phyloP scores from a whole-genome alignment of 441 rosid species.

The Eutrema salsugineum region DNA sequence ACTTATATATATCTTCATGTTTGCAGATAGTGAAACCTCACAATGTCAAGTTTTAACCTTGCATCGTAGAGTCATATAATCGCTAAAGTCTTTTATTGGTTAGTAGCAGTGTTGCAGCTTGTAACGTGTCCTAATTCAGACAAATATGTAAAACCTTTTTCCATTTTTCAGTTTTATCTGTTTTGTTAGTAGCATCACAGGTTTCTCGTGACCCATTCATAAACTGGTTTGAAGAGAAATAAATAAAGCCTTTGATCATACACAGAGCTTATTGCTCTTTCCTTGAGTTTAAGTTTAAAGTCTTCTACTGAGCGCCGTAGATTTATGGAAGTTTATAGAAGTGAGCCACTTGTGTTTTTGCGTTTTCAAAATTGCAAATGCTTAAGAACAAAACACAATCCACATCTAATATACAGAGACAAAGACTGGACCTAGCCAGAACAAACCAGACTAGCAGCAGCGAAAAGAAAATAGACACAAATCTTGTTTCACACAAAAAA shows the following conservation, averaged over 20 bases:
- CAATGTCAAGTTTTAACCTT: not conserved
- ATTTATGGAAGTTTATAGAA: no score
- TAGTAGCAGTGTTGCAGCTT: constrained; percentile 18
- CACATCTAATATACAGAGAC: constrained; percentile 15
- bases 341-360: not conserved
- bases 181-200: no score
- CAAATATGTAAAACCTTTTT: no score
- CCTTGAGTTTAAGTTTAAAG: no score
- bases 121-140: constrained; percentile 9
- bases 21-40: no score
- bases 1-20: no score
- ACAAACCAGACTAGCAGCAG: not conserved
- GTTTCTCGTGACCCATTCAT: no score
- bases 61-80: not conserved
- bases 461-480: constrained; percentile 1
- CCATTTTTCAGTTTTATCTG: no score
- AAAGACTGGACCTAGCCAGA: not conserved
- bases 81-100: constrained; percentile 2
- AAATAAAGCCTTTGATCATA: no score
- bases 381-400: not conserved
- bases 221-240: no score
- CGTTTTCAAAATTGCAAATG: constrained; percentile 8
- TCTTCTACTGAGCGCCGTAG: no score
- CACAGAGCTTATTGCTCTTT: no score
- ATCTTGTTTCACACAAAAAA: constrained; percentile 15